These are phyloP conservation scores for Flaveria robusta DNA, from an alignment of 129 eudicot genomes.

Conservation along the genomic window DNA sequence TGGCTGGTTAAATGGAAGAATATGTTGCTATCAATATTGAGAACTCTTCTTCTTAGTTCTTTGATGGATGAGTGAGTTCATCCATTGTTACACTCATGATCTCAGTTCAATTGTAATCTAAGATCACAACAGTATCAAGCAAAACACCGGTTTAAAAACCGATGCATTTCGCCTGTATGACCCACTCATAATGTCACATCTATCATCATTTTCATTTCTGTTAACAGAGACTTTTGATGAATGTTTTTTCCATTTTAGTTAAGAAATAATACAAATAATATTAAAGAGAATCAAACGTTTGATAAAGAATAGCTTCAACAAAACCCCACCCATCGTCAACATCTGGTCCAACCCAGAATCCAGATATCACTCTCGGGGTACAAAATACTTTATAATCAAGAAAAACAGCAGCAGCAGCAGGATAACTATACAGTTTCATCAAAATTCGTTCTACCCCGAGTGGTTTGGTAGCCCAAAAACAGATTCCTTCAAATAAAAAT, in stretches of 20 bases:
- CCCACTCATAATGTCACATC: too few species aligned
- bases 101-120: too few species aligned
- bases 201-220: too few species aligned
- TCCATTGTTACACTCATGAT: too few species aligned
- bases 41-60: too few species aligned
- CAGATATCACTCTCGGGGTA: constrained; percentile 44
- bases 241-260: background rate
- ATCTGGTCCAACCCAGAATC: constrained; percentile 90
- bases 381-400: constrained; percentile 33
- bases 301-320: constrained; percentile 61
- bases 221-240: too few species aligned
- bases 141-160: too few species aligned
- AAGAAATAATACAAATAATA: background rate
- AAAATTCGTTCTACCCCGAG: constrained; percentile 24
- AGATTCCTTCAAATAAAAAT: constrained; percentile 39
- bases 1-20: too few species aligned
- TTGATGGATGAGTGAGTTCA: too few species aligned
- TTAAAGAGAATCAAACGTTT: constrained; percentile 27
- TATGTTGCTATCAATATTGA: too few species aligned
- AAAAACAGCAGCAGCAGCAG: constrained; percentile 21
- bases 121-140: too few species aligned
- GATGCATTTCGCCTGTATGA: too few species aligned
- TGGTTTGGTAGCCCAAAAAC: constrained; percentile 21
- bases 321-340: constrained; percentile 89
- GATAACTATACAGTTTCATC: constrained; percentile 26